Conservation (phyloP, 1,284 basidiomycete species). For the Sanghuangporus sanghuang region DNA sequence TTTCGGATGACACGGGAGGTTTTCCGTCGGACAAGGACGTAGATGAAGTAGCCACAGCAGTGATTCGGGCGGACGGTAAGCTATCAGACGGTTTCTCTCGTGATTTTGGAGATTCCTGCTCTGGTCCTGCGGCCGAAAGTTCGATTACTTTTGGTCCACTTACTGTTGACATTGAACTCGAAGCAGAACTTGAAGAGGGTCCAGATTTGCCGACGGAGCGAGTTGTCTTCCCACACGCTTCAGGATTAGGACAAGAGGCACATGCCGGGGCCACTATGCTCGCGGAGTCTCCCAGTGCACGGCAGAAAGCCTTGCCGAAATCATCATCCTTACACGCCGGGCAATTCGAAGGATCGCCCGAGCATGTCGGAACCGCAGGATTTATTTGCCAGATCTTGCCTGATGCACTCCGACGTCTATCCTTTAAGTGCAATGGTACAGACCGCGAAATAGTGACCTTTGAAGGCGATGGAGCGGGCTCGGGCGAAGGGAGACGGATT, state of each 20-base stretch:
- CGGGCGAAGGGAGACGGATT: slow-evolving; percentile 46
- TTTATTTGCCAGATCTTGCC: slow-evolving; percentile 8
- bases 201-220: slow-evolving; percentile 21
- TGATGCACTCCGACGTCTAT: slow-evolving; percentile 17
- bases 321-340: slow-evolving; percentile 73
- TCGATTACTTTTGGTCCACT: background rate
- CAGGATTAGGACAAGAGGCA: slow-evolving; percentile 45
- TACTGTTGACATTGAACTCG: background rate
- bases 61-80: background rate
- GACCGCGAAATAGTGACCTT: slow-evolving; percentile 30
- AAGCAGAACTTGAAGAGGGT: slow-evolving; percentile 12
- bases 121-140: background rate
- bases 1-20: slow-evolving; percentile 31
- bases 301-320: slow-evolving; percentile 85
- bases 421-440: slow-evolving; percentile 21
- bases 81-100: slow-evolving; percentile 21
- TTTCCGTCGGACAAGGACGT: slow-evolving; percentile 19
- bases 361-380: slow-evolving; percentile 35
- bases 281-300: slow-evolving; percentile 61
- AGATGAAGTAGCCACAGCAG: slow-evolving; percentile 16
- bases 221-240: slow-evolving; percentile 22
- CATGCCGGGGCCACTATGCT: slow-evolving; percentile 38
- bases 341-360: slow-evolving; percentile 65
- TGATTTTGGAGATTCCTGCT: slow-evolving; percentile 13
- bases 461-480: slow-evolving; percentile 5